Conservation (phyloP, 768 basidiomycete species). For the Lanmaoa rubissima region DNA sequence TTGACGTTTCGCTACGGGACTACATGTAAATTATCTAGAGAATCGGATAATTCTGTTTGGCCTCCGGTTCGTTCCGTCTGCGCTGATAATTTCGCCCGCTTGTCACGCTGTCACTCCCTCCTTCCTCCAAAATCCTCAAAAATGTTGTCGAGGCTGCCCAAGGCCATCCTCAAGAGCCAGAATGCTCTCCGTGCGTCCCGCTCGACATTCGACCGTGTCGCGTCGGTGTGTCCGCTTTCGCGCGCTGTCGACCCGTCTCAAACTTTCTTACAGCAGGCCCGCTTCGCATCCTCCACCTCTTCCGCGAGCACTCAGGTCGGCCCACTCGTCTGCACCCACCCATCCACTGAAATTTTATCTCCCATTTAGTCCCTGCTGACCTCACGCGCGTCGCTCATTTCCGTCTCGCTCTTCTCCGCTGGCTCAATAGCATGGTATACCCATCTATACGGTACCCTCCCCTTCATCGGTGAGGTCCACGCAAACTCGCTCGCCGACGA, state of each 20-base stretch:
- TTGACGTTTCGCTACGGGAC: constrained; percentile 11
- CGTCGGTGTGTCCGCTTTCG: constrained; percentile 43
- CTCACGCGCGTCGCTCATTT: constrained; percentile 72
- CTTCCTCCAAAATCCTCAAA: constrained; percentile 50
- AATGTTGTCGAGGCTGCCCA: constrained; percentile 85
- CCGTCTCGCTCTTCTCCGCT: constrained; percentile 72
- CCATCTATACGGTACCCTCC: constrained; percentile 85
- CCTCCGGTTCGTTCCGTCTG: constrained; percentile 51
- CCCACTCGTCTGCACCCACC: constrained; percentile 2
- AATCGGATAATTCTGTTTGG: constrained; percentile 21
- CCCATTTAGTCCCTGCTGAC: constrained; percentile 54
- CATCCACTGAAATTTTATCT: neutral
- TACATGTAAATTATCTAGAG: constrained; percentile 31
- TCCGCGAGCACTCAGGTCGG: constrained; percentile 65
- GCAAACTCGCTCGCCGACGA: constrained; percentile 92
- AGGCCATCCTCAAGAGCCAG: constrained; percentile 64
- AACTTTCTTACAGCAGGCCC: constrained; percentile 45
- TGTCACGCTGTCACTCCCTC: constrained; percentile 40
- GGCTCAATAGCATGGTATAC: constrained; percentile 98
- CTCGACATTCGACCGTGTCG: constrained; percentile 43
- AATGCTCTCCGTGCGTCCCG: constrained; percentile 46
- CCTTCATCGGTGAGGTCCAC: constrained; percentile 88
- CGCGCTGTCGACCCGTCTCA: constrained; percentile 13
- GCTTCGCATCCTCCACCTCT: constrained; percentile 68
- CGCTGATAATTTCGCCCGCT: constrained; percentile 35